Evolutionary conservation across 768 basidiomycete genomes (phyloP), one percentile per base, ranked within the genome.

Genomic region (Leccinum imitatum): DNA sequence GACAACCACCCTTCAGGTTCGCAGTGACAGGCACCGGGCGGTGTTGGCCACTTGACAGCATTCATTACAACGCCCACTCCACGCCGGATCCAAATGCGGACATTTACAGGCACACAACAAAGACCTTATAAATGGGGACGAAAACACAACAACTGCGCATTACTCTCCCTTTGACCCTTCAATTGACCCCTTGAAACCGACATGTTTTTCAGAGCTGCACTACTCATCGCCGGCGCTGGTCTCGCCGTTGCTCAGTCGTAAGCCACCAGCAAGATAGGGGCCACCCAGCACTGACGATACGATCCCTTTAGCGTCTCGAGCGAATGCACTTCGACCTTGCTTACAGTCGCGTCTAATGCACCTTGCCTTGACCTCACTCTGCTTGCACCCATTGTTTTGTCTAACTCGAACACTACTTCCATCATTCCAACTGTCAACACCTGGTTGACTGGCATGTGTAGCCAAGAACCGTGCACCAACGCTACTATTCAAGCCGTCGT

Each of bases 361-460:
- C 66, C 75, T 11, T 83, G 81, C 60, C 67, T 83, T 56, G 78
- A 80, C 59, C 71, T 78, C 9, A 53, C 67, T 8, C 71, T 69
- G 6, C 67, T 79, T 27, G 60, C 69, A 9, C 68, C 68, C 6
- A 64, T 79, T 41, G 67, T 60, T 5, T 5, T 71, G 23, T 60
- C 63, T 3, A 69, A 70, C 41, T 65, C 71, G 3, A 62, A 54
- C 31, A 64, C 58, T 23, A 67, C 71, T 13, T 79, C 79, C 0
- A 44, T 80, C 54, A 66, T 80, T 35, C 62, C 71, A 2, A 73
- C 84, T 13, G 64, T 90, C 57, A 76, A 87, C 71, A 79, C 55
- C 44, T 92, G 90, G 90, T 72, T 90, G 52, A 77, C 73, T 0
- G 82, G 80, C 51, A 39, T 87, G 54, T 90, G 89, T 69, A 63